A percentile compares a stretch with the other conserved stretches of the same genome.
Conservation (phyloP, 345 rosid genomes). For the Cardamine resedifolia region DNA sequence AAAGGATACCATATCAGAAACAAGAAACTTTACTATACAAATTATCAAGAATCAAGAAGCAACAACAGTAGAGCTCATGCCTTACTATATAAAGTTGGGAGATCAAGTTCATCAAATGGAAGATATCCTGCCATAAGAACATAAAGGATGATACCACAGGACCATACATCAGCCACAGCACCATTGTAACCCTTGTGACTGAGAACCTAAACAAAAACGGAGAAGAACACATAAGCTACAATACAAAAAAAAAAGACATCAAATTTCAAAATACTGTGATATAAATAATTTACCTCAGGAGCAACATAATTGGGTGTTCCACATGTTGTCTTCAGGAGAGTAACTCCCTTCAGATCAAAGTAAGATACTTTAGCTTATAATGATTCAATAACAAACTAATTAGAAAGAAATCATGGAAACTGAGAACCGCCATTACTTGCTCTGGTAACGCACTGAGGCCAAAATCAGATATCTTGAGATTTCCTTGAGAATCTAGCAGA, state of each 20-base stretch:
- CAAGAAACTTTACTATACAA: slow-evolving; percentile 8
- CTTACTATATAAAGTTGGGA: slow-evolving; percentile 91
- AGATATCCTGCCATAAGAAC: slow-evolving; percentile 96
- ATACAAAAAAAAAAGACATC: neutral
- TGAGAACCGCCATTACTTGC: slow-evolving; percentile 46
- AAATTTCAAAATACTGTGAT: neutral
- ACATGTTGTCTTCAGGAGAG: slow-evolving; percentile 84
- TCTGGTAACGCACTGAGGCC: slow-evolving; percentile 93
- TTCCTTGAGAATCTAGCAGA: slow-evolving; percentile 85
- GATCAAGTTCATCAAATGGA: slow-evolving; percentile 97
- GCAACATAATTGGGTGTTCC: slow-evolving; percentile 98
- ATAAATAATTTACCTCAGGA: slow-evolving; percentile 67
- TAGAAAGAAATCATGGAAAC: neutral
- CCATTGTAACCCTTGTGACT: slow-evolving; percentile 96
- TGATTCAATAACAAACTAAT: neutral
- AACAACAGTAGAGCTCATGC: slow-evolving; percentile 47
- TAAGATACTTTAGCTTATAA: neutral
- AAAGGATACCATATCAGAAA: slow-evolving; percentile 17
- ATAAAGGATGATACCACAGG: slow-evolving; percentile 94
- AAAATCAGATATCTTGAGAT: slow-evolving; percentile 92
- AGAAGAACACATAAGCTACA: slow-evolving; percentile 13
- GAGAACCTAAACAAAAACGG: slow-evolving; percentile 62
- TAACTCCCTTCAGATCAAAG: slow-evolving; percentile 61
- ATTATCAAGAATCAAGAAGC: slow-evolving; percentile 11
- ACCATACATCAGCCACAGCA: slow-evolving; percentile 96